Evolutionary conservation across 1,284 basidiomycete species (phyloP), one percentile per base, ranked within the genome.

Genomic region (Marasmius tenuissimus): DNA sequence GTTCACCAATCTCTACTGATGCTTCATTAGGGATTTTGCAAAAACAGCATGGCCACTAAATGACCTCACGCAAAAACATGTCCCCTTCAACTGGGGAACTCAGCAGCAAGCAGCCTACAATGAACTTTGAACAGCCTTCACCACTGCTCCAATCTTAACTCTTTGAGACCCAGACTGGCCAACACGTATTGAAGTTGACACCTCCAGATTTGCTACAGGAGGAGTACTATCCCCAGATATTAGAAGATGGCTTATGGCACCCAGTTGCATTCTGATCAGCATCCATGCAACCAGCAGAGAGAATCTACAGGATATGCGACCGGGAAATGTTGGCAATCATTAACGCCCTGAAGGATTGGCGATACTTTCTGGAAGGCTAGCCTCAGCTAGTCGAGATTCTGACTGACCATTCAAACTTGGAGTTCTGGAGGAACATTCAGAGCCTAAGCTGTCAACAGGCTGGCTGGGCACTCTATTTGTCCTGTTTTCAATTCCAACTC

Each of bases 291-390:
- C 18, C 37, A 12, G 45, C 54, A 10, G 40, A 65, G 47, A 20
- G 55, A 18, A 56, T 51, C 22, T 65, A 65, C 45, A 35, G 59
- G 18, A 62, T 62, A 6, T 56, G 61, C 27, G 56, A 65, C 38
- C 47, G 55, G 18, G 64, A 65, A 60, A 52, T 62, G 54, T 38
- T 77, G 3, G 71, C 76, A 0, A 72, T 78, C 27, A 69, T 77
- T 18, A 34, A 61, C 3, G 63, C 70, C 0, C 61, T 77, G 6
- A 61, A 70, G n/a, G 53, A 66, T 12, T 80, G 74, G 76, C 45
- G 68, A 5, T 69, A 73, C 18, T 75, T 72, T 58, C 63, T 70
- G 9, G 16, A n/a, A 18, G 48, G 48, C 9, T 9, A 8, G 8
- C 48, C 48, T 10, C 10, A 49, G 14, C 18, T 20, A 22, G 9